Base-by-base conservation (phyloP, 129 eudicot species). In the Tagetes patula region DNA sequence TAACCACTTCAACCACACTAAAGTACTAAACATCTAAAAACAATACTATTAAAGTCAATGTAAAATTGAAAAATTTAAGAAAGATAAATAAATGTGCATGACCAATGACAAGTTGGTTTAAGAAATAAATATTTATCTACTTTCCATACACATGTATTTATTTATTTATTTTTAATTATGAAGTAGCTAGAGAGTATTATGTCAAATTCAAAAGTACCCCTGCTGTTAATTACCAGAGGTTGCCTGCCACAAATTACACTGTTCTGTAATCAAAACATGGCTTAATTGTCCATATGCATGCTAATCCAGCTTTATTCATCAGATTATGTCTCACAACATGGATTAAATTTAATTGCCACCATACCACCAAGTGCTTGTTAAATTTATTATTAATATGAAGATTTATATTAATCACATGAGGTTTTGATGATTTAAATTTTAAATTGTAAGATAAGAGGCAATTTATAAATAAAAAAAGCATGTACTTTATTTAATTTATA, bases 251-350 rank as follows among this genome's bases (percentile, higher is more conserved):
- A 62, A 14, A 30, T 63, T 62, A 49, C 72, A 61, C 77, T n/a
- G 53, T 43, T 49, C 66, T 77, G 55, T 11, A 63, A 78, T 64
- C 77, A 63, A 77, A 78, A 78, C 77, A 78, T 78, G 82, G 82
- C 82, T 70, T 49, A 41, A 70, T 70, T 78, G 77, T 78, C 73
- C 68, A 78, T 58, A 14, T 78, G 82, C 67, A 14, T 78, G 82
- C 67, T 40, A 71, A 71, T 78, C 82, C 82, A 78, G 82, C 82
- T 78, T 71, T 69, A 37, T 71, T 75, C 59, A 75, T 34, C 74
- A 75, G 80, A 67, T 66, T 20, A 40, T 78, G 82, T 78, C 82
- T 40, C 49, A 52, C 60, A 71, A 78, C 82, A 78, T 78, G 82
- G 66, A 64, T 71, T 53, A 60, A 62, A 49, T 61, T 78, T 50